Conservation (phyloP, 805 yeast genomes). For the Tetrapisispora nanseiensis region DNA sequence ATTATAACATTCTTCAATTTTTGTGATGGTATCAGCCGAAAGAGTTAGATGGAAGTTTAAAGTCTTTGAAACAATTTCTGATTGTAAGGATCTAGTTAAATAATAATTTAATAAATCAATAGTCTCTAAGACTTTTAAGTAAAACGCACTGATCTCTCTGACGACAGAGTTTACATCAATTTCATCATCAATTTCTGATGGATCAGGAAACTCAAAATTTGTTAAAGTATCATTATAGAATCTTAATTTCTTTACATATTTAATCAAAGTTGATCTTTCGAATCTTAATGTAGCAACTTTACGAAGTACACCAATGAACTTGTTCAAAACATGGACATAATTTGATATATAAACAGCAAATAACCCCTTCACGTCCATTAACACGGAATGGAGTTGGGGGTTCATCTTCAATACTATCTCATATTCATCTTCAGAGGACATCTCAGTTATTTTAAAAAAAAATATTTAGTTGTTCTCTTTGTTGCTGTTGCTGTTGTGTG, state of each 20-base stretch:
- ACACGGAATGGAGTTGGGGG: no score
- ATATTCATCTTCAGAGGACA: no score
- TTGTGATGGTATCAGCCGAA: conserved; percentile 14
- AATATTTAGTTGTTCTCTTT: neutral
- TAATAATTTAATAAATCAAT: conserved; percentile 26
- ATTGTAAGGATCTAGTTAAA: conserved; percentile 26
- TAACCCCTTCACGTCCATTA: no score
- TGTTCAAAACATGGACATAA: neutral
- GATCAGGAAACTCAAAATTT: no score
- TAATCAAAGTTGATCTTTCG: conserved; percentile 28
- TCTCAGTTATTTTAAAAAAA: no score
- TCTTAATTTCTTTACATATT: conserved; percentile 28
- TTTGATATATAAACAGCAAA: no score
- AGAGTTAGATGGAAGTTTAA: conserved; percentile 21
- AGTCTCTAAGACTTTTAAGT: conserved; percentile 13
- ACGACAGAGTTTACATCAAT: neutral
- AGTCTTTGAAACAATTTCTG: conserved; percentile 29
- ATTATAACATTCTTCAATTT: conserved; percentile 24
- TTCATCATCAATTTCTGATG: neutral
- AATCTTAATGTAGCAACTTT: neutral
- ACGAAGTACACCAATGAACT: neutral
- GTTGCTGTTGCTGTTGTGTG: neutral
- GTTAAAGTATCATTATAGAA: conserved; percentile 23
- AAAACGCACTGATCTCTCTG: neutral
- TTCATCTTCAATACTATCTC: no score